A percentile compares a stretch with the other conserved stretches of the same genome.
Evolutionary conservation across 306 rosid species (phyloP).

Genomic region (Lupinus albus): DNA sequence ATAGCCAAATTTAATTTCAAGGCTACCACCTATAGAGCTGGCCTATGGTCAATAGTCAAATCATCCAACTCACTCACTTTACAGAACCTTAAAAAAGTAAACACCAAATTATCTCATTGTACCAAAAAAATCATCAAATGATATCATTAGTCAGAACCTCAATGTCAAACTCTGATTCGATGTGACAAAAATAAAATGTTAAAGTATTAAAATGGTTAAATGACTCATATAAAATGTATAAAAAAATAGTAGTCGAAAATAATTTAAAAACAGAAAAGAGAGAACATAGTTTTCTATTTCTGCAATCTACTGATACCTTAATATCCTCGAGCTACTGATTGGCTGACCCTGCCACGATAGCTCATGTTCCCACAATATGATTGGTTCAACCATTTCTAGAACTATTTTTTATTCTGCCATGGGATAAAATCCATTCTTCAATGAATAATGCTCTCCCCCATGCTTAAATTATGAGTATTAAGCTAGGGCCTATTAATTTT

Average conservation of each 20-base stretch:
- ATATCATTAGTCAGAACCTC: constrained; percentile 33
- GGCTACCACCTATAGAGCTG: constrained; percentile 20
- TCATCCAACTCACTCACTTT: constrained; percentile 42
- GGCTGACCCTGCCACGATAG: constrained; percentile 70
- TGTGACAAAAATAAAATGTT: constrained; percentile 46
- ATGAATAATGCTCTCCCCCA: constrained; percentile 50
- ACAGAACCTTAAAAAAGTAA: constrained; percentile 53
- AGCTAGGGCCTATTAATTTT: too few relatives aligned
- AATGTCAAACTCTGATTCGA: constrained; percentile 42
- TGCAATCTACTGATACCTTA: constrained; percentile 68
- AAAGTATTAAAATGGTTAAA: constrained; percentile 7
- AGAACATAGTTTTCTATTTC: not conserved
- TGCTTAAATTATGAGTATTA: too few relatives aligned
- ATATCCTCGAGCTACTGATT: constrained; percentile 85
- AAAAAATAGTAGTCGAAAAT: too few relatives aligned
- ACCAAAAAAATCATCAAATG: not conserved
- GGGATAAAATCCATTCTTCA: constrained; percentile 46
- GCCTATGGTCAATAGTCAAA: constrained; percentile 41
- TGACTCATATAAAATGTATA: not conserved
- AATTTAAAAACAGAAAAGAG: too few relatives aligned
- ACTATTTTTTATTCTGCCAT: constrained; percentile 32
- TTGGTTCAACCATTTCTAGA: constrained; percentile 63
- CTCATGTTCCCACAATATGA: constrained; percentile 55
- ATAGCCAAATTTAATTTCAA: constrained; percentile 1
- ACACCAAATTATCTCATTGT: constrained; percentile 31